A percentile compares a stretch with the other conserved stretches of the same genome.
Conservation (phyloP, 2,329 filamentous ascomycete genomes). For the Westerdykella sp. region DNA sequence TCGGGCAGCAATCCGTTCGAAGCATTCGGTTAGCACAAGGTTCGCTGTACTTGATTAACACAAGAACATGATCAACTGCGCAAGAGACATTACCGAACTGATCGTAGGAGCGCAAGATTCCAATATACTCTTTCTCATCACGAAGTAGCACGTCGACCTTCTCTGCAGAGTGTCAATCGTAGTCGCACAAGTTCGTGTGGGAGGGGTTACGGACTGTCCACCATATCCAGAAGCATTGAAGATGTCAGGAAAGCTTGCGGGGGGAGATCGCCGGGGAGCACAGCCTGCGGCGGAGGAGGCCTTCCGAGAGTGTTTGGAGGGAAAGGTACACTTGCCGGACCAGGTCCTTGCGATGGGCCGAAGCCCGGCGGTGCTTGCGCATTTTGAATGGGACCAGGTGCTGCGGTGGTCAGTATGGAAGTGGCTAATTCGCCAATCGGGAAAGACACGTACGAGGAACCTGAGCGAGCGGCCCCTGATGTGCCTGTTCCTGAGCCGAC, state of each 20-base stretch:
- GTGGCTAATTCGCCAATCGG: too few species aligned
- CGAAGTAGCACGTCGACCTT: slow-evolving; percentile 89
- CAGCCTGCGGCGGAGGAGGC: slow-evolving; percentile 14
- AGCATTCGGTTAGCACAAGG: slow-evolving; percentile 85
- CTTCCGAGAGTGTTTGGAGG: slow-evolving; percentile 21
- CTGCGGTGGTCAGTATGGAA: too few species aligned
- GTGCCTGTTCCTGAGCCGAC: slow-evolving; percentile 26
- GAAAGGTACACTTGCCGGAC: slow-evolving; percentile 46
- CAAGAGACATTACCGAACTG: slow-evolving; percentile 68
- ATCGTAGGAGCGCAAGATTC: slow-evolving; percentile 91
- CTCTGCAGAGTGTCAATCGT: slow-evolving; percentile 52
- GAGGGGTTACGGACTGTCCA: slow-evolving; percentile 63
- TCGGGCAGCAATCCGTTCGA: slow-evolving; percentile 76
- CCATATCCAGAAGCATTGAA: slow-evolving; percentile 88
- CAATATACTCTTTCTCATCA: slow-evolving; percentile 89
- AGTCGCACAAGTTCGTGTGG: not conserved
- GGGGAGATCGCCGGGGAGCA: slow-evolving; percentile 48
- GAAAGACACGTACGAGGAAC: slow-evolving; percentile 3
- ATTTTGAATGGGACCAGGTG: too few species aligned
- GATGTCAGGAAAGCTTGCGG: slow-evolving; percentile 99
- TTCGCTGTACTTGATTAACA: slow-evolving; percentile 59
- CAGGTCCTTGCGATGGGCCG: slow-evolving; percentile 22
- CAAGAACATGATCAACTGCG: not conserved
- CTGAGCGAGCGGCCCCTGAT: slow-evolving; percentile 19
- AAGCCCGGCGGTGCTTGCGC: slow-evolving; percentile 1